Evolutionary conservation across 371 early-diverging fungal genomes (phyloP), one percentile per base, ranked within the genome.

Genomic region (Gilbertella persicaria): DNA sequence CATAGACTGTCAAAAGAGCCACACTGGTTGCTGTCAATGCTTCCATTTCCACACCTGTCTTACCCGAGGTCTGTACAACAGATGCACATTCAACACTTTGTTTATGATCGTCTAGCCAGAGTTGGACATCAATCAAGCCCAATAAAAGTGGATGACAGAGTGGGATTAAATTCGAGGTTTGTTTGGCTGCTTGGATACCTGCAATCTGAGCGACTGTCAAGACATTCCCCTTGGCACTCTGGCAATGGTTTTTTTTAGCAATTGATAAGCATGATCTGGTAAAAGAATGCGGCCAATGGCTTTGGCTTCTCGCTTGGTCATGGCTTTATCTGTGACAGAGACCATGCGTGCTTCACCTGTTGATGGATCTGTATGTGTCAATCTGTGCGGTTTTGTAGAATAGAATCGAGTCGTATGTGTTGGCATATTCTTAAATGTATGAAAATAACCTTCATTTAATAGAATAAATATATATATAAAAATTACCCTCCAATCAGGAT

Each of bases 41-140:
- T 60, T 94, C 95, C 92, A 95, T 95, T 55, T 96, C 96, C 0
- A 94, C 95, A 14, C 97, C 97, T 0, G 97, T 97, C 49, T 89
- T 84, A 13, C 92, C 95, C 26, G 77, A 71, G 54, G 92, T 92
- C 33, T 83, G 80, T 0, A 89, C 94, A 5, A 58, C 52, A 9
- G 87, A 67, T 60, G 81, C 78, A 58, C 79, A 71, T 62, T 77
- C 75, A 30, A 87, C 67, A 40, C 75, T 62, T 14, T 35, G 39
- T 0, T 16, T 55, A 1, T 69, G 66, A 10, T 81, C 74, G 5
- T 65, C 60, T 8, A 88, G 59, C 46, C 62, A 58, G 13, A 96
- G 67, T 9, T 79, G 66, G 19, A 95, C 87, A 12, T 81, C 73
- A 5, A 91, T 80, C 20, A 86, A 71, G 8, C 87, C 78, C n/a